Conservation (phyloP, 257 asterid genomes). For the Lycium ferocissimum region DNA sequence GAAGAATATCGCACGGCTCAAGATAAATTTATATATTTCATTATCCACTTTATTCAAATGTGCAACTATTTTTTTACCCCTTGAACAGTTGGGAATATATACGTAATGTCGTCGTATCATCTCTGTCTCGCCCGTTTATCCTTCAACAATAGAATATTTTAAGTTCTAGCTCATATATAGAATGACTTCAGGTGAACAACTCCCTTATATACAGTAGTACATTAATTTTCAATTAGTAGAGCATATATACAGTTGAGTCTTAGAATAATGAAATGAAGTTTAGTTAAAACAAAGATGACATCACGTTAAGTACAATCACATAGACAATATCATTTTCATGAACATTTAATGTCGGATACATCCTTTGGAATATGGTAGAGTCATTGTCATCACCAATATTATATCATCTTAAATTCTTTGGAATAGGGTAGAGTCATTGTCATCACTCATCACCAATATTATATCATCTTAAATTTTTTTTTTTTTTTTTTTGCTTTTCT, state of each 20-base stretch:
- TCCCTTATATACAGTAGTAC: not conserved
- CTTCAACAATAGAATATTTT: too few species aligned
- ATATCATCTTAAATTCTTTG: not conserved
- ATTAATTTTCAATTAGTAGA: not conserved
- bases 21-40: too few species aligned
- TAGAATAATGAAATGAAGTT: not conserved
- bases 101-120: too few species aligned
- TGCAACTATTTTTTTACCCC: too few species aligned
- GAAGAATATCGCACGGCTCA: not conserved
- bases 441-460: not conserved
- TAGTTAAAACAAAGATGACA: not conserved
- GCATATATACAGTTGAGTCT: not conserved
- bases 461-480: not conserved
- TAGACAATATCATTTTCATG: slow-evolving; percentile 14
- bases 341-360: slow-evolving; percentile 11
- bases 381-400: not conserved
- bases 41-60: too few species aligned
- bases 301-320: not conserved
- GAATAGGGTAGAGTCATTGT: not conserved
- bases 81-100: too few species aligned
- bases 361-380: not conserved
- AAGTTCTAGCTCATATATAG: too few species aligned
- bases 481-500: not conserved
- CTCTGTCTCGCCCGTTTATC: too few species aligned
- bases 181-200: not conserved